These are phyloP conservation scores for Neurospora sp. DNA, from an alignment of 495 filamentous ascomycete species.

Conservation along the genomic window DNA sequence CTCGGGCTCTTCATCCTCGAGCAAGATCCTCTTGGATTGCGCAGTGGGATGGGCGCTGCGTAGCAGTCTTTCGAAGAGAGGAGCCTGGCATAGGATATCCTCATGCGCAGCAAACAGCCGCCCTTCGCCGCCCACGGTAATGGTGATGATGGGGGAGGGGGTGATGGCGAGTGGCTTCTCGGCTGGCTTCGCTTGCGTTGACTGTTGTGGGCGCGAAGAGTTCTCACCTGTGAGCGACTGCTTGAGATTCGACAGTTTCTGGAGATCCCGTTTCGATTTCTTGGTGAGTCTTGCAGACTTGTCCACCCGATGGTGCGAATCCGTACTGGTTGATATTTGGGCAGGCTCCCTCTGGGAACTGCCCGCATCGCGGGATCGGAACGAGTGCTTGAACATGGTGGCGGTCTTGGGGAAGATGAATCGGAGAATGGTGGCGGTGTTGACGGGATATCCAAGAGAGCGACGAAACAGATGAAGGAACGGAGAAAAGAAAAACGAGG, in stretches of 20 bases:
- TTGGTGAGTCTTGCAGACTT: constrained; percentile 74
- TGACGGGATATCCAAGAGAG: constrained; percentile 25
- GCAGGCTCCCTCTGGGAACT: constrained; percentile 23
- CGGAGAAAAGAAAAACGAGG: constrained; percentile 8
- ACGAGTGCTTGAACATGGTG: constrained; percentile 79
- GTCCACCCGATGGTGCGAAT: constrained; percentile 51
- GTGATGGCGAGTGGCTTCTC: constrained; percentile 21
- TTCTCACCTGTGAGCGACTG: constrained; percentile 33
- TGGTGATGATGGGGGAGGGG: constrained; percentile 69
- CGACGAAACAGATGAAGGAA: constrained; percentile 34
- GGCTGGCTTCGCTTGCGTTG: constrained; percentile 37
- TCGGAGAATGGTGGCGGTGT: constrained; percentile 10
- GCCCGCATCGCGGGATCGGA: constrained; percentile 48
- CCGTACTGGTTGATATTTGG: constrained; percentile 14
- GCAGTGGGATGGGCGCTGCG: constrained; percentile 52
- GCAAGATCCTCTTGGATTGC: constrained; percentile 56
- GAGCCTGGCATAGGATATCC: constrained; percentile 71
- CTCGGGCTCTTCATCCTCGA: constrained; percentile 80
- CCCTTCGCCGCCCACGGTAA: constrained; percentile 69
- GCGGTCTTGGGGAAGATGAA: constrained; percentile 21
- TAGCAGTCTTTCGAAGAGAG: constrained; percentile 61
- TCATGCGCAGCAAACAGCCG: constrained; percentile 89
- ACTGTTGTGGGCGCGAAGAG: constrained; percentile 12
- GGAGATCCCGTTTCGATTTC: constrained; percentile 53
- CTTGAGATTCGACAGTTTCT: constrained; percentile 64